Conservation (phyloP, 148 eudicot species). For the Fagopyrum homotropicum region DNA sequence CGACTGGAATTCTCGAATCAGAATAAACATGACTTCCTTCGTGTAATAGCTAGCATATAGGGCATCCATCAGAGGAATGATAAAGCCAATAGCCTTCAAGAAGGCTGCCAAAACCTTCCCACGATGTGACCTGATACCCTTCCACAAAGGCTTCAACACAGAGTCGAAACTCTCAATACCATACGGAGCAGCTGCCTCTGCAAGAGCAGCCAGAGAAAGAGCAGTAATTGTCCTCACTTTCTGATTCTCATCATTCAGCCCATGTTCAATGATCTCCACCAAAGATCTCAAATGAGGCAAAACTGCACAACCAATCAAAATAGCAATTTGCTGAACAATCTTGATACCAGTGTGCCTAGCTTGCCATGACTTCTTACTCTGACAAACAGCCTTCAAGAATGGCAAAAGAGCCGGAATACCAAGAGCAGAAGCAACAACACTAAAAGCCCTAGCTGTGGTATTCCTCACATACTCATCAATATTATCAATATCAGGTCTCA, state of each 20-base stretch:
- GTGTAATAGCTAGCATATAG: conserved; percentile 95
- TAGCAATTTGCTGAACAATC: conserved; percentile 97
- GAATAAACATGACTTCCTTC: conserved; percentile 85
- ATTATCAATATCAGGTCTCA: conserved; percentile 97
- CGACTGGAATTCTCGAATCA: conserved; percentile 95
- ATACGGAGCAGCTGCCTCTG: conserved; percentile 98
- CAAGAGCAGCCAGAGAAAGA: conserved; percentile 94
- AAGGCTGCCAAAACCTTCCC: conserved; percentile 98
- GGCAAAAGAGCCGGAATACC: conserved; percentile 94
- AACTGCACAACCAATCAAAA: conserved; percentile 93
- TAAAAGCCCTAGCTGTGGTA: conserved; percentile 97
- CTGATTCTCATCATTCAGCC: conserved; percentile 94
- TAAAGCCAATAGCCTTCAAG: conserved; percentile 91
- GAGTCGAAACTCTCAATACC: conserved; percentile 99
- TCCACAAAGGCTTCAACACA: conserved; percentile 95
- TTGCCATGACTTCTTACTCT: conserved; percentile 99
- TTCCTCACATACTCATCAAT: conserved; percentile 96
- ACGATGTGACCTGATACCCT: conserved; percentile 94
- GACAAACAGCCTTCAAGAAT: conserved; percentile 94
- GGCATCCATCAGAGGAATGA: conserved; percentile 96
- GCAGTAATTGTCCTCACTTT: conserved; percentile 96
- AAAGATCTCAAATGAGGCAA: conserved; percentile 91
- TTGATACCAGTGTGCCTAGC: conserved; percentile 98
- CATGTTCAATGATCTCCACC: conserved; percentile 95
- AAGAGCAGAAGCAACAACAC: conserved; percentile 98